Evolutionary conservation across 1,284 basidiomycete species (phyloP).

Genomic region (Bjerkandera adusta): DNA sequence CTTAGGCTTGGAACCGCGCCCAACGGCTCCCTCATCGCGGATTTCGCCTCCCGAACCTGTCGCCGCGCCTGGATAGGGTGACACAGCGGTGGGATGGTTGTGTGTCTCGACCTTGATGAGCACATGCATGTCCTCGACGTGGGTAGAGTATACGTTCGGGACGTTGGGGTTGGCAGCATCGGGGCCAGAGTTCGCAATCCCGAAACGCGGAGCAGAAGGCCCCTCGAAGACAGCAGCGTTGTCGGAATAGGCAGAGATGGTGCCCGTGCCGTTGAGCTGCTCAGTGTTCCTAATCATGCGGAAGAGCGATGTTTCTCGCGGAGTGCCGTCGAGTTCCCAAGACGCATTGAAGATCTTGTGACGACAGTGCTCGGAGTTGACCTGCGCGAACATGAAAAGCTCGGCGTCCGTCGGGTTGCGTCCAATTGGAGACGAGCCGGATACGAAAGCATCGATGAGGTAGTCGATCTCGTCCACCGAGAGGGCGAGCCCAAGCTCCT

Average conservation of each 20-base stretch:
- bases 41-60: slow-evolving; percentile 99
- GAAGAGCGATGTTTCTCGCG: slow-evolving; percentile 83
- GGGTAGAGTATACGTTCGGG: slow-evolving; percentile 51
- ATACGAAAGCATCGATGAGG: slow-evolving; percentile 86
- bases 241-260: slow-evolving; percentile 97
- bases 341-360: slow-evolving; percentile 99
- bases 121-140: slow-evolving; percentile 80
- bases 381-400: slow-evolving; percentile 99
- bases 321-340: slow-evolving; percentile 84
- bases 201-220: slow-evolving; percentile 77
- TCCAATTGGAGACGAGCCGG: slow-evolving; percentile 57
- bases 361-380: slow-evolving; percentile 99
- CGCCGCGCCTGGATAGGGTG: slow-evolving; percentile 95
- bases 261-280: slow-evolving; percentile 69
- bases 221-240: slow-evolving; percentile 96
- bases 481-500: slow-evolving; percentile 86
- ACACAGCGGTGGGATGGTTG: slow-evolving; percentile 98
- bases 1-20: slow-evolving; percentile 94
- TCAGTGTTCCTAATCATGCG: slow-evolving; percentile 99
- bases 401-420: slow-evolving; percentile 96
- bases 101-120: slow-evolving; percentile 99
- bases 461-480: slow-evolving; percentile 92
- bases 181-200: slow-evolving; percentile 43
- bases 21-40: slow-evolving; percentile 95
- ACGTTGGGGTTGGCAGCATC: slow-evolving; percentile 33